Conservation (phyloP, 257 asterid species). For the Salvia rosmarinus region DNA sequence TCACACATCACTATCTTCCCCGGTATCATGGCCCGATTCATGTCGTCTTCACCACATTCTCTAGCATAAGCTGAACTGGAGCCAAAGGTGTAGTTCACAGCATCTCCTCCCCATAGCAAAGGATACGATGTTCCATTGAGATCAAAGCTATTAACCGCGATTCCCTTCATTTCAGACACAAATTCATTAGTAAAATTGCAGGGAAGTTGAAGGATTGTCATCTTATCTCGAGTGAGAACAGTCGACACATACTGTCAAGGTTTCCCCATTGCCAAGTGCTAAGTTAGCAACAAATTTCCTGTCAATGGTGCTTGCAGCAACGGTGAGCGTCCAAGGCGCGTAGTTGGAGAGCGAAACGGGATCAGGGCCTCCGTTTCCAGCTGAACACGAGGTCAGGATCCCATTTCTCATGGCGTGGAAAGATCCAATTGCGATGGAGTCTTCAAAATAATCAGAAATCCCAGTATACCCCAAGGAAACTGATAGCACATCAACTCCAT, state of each 20-base stretch:
- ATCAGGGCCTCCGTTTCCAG: conserved; percentile 43
- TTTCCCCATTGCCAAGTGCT: conserved; percentile 43
- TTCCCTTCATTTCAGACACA: conserved; percentile 41
- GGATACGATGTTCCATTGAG: conserved; percentile 44
- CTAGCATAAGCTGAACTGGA: conserved; percentile 27
- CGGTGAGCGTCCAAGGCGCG: conserved; percentile 48
- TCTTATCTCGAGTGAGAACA: too few relatives aligned
- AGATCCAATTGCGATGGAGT: conserved; percentile 45
- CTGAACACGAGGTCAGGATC: conserved; percentile 41
- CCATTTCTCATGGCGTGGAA: conserved; percentile 56
- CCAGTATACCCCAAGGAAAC: conserved; percentile 30
- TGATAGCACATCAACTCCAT: conserved; percentile 43
- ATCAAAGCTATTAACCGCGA: conserved; percentile 49
- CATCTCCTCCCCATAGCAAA: conserved; percentile 59
- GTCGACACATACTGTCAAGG: conserved; percentile 33
- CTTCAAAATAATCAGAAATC: conserved; percentile 33
- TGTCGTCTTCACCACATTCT: background rate
- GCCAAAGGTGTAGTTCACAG: conserved; percentile 42
- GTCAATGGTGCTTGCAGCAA: conserved; percentile 56
- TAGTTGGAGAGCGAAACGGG: conserved; percentile 40
- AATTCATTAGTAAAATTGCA: background rate
- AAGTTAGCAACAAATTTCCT: conserved; percentile 39
- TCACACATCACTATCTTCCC: conserved; percentile 42
- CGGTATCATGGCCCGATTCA: conserved; percentile 23
- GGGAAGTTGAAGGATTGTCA: background rate